Base-by-base conservation (phyloP, 2,329 filamentous ascomycete genomes). In the Claviceps africana region DNA sequence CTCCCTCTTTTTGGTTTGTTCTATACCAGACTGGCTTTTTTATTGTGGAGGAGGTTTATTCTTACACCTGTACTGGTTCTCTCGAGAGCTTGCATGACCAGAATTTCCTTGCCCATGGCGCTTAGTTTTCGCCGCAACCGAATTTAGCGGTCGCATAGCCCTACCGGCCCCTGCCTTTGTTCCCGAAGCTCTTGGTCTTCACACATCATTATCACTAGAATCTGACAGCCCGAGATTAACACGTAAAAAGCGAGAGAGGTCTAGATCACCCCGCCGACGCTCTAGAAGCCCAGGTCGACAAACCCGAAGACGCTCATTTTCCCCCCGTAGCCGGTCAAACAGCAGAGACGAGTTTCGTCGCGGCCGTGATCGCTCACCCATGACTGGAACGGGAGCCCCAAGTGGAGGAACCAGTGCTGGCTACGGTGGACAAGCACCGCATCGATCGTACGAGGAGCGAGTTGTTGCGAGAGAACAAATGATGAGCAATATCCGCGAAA, bases 401-500 rank as follows among this genome's bases (percentile, higher is more conserved):
- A 73, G 81, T 66, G 85, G 83, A 77, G 86, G 83, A 75, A 77
- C 83, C 70, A 81, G 79, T 66, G 72, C 77, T 64, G 77, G 75
- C 62, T 85, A 81, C 71, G 80, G 78, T 67, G 79, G 78, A 58
- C 67, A 68, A 56, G 57, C 61, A 63, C 78, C 80, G 62, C 81
- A 84, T 69, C 83, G 90, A 71, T 83, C 82, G 54, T 87, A 82
- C 71, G 91, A 97, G 70, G 89, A 95, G 64, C 83, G 89, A 63
- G 75, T 81, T 57, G 82, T 78, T 57, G 85, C 86, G 63, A 90
- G 93, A 72, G 89, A 95, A 72, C 85, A 89, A 69, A 96, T 95
- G 88, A 94, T 97, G 88, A 85, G 83, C 72, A 89, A 82, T 67
- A 85, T 96, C 62, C 85, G 89, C 66, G 93, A 97, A 66, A 86